These are phyloP conservation scores for Tricharina praecox DNA, from an alignment of 495 filamentous ascomycete genomes.

Conservation along the genomic window DNA sequence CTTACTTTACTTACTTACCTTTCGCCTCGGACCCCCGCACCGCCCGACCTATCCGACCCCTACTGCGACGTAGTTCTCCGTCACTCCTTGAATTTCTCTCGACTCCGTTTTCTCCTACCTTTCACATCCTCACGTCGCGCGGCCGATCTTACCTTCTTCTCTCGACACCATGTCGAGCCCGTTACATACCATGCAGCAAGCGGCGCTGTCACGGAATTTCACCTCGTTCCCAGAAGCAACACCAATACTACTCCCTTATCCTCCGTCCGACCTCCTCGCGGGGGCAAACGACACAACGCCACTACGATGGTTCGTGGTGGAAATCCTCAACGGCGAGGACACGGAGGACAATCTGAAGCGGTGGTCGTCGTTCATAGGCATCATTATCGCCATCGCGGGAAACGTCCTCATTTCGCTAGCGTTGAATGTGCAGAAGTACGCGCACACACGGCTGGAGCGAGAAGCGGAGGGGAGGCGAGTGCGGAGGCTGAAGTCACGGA, in stretches of 20 bases:
- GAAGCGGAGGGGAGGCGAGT: conserved; percentile 34
- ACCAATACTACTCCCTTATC: not conserved
- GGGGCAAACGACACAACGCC: not conserved
- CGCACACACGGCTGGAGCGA: conserved; percentile 62
- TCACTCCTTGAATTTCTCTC: no score
- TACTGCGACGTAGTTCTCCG: no score
- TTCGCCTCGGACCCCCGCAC: not conserved
- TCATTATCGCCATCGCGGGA: conserved; percentile 74
- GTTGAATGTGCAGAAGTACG: conserved; percentile 91
- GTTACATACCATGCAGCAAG: not conserved
- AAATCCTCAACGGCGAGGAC: conserved; percentile 14
- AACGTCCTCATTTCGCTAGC: conserved; percentile 89
- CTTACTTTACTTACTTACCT: not conserved
- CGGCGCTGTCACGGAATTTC: not conserved
- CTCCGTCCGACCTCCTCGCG: no score
- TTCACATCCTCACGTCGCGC: no score
- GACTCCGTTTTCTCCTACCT: no score
- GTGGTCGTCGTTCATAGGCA: conserved; percentile 90
- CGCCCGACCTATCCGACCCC: no score
- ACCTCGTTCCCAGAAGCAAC: not conserved
- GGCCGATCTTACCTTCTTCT: not conserved
- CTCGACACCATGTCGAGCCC: conserved; percentile 2
- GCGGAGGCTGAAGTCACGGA: conserved; percentile 1
- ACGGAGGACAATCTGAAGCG: conserved; percentile 39
- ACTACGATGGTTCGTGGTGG: conserved; percentile 5